Percentiles rank a stretch among this genome's conserved stretches.
Conservation (phyloP, 306 rosid genomes). For the Gleditsia sinensis region DNA sequence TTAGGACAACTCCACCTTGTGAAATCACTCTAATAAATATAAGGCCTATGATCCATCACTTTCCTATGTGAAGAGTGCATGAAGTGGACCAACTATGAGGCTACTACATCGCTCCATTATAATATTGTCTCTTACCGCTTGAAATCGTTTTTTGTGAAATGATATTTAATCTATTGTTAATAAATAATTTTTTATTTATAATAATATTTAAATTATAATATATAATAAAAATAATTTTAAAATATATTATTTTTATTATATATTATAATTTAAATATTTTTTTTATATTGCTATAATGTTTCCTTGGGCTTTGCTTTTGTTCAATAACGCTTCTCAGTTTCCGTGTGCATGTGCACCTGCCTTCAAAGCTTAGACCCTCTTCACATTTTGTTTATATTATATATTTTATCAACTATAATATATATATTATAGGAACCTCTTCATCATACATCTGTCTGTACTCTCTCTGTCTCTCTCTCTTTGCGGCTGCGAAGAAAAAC, state of each 20-base stretch:
- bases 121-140: conserved; percentile 26
- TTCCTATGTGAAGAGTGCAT: conserved; percentile 25
- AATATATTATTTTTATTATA: too few relatives aligned
- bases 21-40: conserved; percentile 19
- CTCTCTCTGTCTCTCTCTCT: too few relatives aligned
- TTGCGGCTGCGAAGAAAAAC: neutral
- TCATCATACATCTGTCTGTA: neutral
- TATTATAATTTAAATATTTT: too few relatives aligned
- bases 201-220: too few relatives aligned
- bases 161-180: too few relatives aligned
- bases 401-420: too few relatives aligned
- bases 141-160: conserved; percentile 32
- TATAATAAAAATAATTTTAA: too few relatives aligned
- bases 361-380: neutral
- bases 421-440: neutral
- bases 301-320: conserved; percentile 21
- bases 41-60: conserved; percentile 39
- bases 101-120: neutral
- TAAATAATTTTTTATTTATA: too few relatives aligned
- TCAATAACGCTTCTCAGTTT: conserved; percentile 31
- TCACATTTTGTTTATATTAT: too few relatives aligned
- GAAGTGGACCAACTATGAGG: conserved; percentile 37
- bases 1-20: conserved; percentile 29
- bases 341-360: conserved; percentile 42
- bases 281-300: neutral